Evolutionary conservation across 805 yeast genomes (phyloP), one percentile per base, ranked within the genome.

Genomic region (Candida maesae): DNA sequence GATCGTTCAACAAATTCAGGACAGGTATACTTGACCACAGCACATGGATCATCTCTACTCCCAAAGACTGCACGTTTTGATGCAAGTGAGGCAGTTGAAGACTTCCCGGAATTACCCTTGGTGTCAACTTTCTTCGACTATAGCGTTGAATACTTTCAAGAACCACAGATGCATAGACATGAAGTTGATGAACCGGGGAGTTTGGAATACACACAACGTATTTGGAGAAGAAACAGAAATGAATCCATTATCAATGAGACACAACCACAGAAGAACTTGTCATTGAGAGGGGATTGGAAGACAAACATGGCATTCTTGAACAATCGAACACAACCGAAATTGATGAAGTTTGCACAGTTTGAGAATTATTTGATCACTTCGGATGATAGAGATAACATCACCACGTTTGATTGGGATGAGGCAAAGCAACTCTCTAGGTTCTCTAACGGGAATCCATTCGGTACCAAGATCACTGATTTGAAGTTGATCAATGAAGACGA

Each of bases 141-240:
- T 60, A 77, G 84, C 52, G 58, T 87, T 44, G 99, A 93, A 60
- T 90, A 89, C 56, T 93, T 91, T 66, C 95, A 90, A 55, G 98
- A 90, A 57, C 97, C 99, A 0, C 98, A 91, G 58, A 82, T 90
- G 82, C 79, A 86, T 10, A 81, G 78, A 43, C 74, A 77, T 39
- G 97, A 91, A 51, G 65, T 79, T 14, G 97, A 91, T 52, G 96
- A 89, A 59, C 93, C 95, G 0, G 98, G 98, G 0, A 86, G 96
- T 42, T 78, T 81, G 44, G 90, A 86, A 48, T 87, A 86, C 53
- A 79, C 85, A 26, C 81, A 78, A 49, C 70, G 95, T 43, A 64
- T 86, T 18, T 93, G 98, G 98, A 73, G 96, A 52, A 73, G 95
- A 48, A 84, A 84, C 55, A 71, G 98, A 51, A 93, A 93, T 58